Conservation (phyloP, 768 basidiomycete genomes). For the Mycena olivaceomarginata region DNA sequence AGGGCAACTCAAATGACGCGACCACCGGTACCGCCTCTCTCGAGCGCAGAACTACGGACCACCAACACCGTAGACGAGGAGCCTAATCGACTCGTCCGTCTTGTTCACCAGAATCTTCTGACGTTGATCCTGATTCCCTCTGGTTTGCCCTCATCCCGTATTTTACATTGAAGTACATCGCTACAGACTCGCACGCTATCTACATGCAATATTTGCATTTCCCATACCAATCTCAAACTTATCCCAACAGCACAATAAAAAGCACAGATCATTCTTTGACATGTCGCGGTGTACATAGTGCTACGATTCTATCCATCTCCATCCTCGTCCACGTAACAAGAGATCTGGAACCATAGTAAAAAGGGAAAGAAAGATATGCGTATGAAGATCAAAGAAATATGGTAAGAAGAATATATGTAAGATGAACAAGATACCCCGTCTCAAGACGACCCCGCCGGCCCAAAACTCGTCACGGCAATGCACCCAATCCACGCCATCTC, state of each 20-base stretch:
- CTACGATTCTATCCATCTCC: conserved; percentile 40
- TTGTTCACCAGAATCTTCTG: no score
- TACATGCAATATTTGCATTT: no score
- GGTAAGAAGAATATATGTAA: conserved; percentile 19
- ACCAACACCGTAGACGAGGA: no score
- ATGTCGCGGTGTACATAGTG: conserved; percentile 28
- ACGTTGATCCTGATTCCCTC: no score
- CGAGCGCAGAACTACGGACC: no score
- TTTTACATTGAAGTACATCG: no score
- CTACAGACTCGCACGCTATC: no score
- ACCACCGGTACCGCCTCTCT: no score
- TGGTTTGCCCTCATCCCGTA: no score
- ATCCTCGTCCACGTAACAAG: conserved; percentile 32
- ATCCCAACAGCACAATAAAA: background rate
- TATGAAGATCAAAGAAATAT: conserved; percentile 24
- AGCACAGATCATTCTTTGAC: conserved; percentile 18
- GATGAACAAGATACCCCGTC: background rate
- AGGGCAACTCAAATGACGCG: no score
- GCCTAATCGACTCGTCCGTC: no score
- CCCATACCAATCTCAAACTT: background rate
- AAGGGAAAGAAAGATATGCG: conserved; percentile 18
- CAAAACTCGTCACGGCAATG: conserved; percentile 72
- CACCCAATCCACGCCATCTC: conserved; percentile 76
- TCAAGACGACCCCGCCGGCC: conserved; percentile 46
- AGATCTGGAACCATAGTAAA: conserved; percentile 29